Base-by-base conservation (phyloP, 805 yeast genomes). In the Huiozyma naganishii region DNA sequence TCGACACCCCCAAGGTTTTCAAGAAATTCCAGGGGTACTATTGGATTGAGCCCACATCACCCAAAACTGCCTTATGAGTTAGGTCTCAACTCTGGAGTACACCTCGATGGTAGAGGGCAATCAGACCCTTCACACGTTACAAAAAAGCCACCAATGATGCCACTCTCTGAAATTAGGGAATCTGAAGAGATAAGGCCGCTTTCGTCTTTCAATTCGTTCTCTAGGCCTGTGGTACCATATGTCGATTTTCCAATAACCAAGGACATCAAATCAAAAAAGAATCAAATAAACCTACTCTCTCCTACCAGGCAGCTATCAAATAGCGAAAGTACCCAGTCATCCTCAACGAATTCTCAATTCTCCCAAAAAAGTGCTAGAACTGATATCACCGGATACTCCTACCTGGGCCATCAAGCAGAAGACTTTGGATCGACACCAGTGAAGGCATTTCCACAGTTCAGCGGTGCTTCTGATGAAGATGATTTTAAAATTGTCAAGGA, bases 231-330 rank as follows among this genome's bases (percentile, higher is more conserved):
- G 2, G 23, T 17, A 17, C 23, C 23, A 17, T 17, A 17, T 17
- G 2, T 4, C 4, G 23, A 17, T 17, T 4, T 17, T 17, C 50
- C 48, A 8, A 37, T 48, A 29, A 33, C 38, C 8, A 32, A 27
- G 11, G 52, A 51, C 27, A 41, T 47, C 12, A 49, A 49, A 5
- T 52, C 55, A 12, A 29, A 32, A 10, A 44, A 40, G 40, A 29
- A 30, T 39, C 6, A 40, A 23, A 5, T 30, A 30, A 36, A 13
- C 36, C 32, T 44, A 38, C 30, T 53, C 28, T 52, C 56, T n/a
- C 60, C 62, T 0, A 42, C 52, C 17, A 48, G 61, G 34, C 53
- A 54, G 35, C 39, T 56, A 12, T 61, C 62, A 5, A 56, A 54
- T 29, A 43, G 49, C n/a, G 53, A 47, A 5, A 59, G 64, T 32